These are phyloP conservation scores for Trichoderma harzianum DNA, from an alignment of 2,329 filamentous ascomycete genomes.

Conservation along the genomic window DNA sequence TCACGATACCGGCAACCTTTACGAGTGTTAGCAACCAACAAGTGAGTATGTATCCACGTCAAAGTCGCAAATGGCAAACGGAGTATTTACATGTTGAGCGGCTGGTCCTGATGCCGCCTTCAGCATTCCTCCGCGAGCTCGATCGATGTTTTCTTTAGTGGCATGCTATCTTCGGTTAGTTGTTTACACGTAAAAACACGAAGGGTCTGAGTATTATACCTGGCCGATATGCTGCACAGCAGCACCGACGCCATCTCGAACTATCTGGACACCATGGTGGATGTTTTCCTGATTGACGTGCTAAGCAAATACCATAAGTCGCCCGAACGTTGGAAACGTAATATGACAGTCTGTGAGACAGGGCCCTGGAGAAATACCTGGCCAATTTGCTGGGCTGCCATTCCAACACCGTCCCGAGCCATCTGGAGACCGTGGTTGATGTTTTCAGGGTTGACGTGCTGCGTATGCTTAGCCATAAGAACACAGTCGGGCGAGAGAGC, in stretches of 20 bases:
- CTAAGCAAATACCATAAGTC: neutral
- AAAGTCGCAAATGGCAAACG: neutral
- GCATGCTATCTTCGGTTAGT: neutral
- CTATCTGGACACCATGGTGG: neutral
- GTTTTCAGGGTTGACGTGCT: neutral
- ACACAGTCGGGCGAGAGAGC: neutral
- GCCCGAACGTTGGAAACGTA: fast-evolving
- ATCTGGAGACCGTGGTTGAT: neutral
- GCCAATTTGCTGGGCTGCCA: neutral
- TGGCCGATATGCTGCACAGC: neutral
- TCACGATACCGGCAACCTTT: neutral
- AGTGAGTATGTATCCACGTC: too few species aligned
- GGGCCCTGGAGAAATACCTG: neutral
- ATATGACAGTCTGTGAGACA: neutral
- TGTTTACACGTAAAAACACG: neutral
- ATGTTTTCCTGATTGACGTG: constrained; percentile 7
- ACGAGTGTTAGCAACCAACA: neutral
- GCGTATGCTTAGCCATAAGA: neutral
- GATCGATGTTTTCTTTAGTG: neutral
- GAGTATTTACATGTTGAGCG: neutral
- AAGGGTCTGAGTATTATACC: neutral
- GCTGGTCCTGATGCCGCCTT: neutral
- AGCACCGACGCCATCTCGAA: neutral
- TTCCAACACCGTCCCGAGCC: neutral
- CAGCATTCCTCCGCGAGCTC: neutral